A percentile compares a stretch with the other conserved stretches of the same genome.
Evolutionary conservation across 2,329 filamentous ascomycete species (phyloP).

Genomic region (Lecanosticta acicola): DNA sequence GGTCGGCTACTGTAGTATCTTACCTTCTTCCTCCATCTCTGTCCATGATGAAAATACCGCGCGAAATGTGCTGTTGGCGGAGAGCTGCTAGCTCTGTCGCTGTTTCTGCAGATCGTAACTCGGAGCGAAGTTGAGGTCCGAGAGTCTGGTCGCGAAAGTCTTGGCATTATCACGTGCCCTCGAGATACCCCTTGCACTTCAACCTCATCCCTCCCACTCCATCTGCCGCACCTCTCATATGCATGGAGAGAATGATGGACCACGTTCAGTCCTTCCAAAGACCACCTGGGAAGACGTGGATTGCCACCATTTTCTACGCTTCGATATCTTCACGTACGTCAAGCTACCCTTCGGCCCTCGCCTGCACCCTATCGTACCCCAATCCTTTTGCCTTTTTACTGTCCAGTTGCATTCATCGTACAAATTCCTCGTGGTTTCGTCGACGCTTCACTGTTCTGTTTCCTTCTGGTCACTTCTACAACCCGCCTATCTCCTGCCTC

Average conservation of each 20-base stretch:
- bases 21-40: conserved; percentile 42
- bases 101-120: not conserved
- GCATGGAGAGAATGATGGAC: too few species aligned
- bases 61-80: not conserved
- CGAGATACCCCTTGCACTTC: not conserved
- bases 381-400: not conserved
- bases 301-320: too few species aligned
- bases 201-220: not conserved
- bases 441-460: not conserved
- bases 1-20: too few species aligned
- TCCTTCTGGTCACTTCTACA: not conserved
- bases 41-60: conserved; percentile 25
- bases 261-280: too few species aligned
- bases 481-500: conserved; percentile 43
- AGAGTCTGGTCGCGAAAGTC: not conserved
- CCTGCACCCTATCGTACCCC: not conserved
- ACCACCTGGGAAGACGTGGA: too few species aligned
- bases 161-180: not conserved
- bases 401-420: not conserved
- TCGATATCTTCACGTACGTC: not conserved
- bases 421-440: not conserved
- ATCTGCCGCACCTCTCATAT: too few species aligned
- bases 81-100: conserved; percentile 1
- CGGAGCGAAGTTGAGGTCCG: not conserved
- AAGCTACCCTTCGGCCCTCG: not conserved